phyloP scores from a whole-genome alignment of 352 stramenopile genomes.

The Saprolegnia diclina region DNA sequence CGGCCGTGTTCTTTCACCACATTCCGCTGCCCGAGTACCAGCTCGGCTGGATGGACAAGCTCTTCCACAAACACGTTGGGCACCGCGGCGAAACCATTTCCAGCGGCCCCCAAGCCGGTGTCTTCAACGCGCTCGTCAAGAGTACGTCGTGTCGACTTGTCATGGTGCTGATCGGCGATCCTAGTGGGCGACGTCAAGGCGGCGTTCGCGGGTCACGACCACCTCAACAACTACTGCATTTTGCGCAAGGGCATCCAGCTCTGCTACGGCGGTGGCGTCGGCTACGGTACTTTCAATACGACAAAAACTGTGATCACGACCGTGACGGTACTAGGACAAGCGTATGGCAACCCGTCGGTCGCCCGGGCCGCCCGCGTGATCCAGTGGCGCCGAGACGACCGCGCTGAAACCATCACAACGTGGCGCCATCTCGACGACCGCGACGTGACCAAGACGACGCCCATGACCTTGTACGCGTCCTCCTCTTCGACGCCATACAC shows the following conservation, averaged over 20 bases:
- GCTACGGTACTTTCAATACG: slow-evolving; percentile 33
- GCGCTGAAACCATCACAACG: background rate
- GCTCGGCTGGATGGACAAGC: slow-evolving; percentile 10
- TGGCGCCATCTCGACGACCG: background rate
- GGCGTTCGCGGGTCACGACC: slow-evolving; percentile 52
- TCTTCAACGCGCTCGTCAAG: slow-evolving; percentile 41
- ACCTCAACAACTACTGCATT: slow-evolving; percentile 56
- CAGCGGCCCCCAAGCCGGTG: slow-evolving; percentile 36
- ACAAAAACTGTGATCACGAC: background rate
- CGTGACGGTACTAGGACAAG: background rate
- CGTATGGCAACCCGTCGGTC: background rate
- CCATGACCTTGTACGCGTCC: no score
- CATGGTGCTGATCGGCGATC: background rate
- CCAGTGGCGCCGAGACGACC: background rate
- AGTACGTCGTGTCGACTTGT: background rate
- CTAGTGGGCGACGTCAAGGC: slow-evolving; percentile 53
- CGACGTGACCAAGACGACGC: no score
- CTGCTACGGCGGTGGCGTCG: slow-evolving; percentile 50
- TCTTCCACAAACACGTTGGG: slow-evolving; percentile 28
- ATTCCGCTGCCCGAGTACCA: slow-evolving; percentile 50
- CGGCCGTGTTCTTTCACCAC: slow-evolving; percentile 62
- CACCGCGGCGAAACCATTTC: slow-evolving; percentile 39
- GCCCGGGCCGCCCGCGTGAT: background rate
- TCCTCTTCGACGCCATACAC: no score
- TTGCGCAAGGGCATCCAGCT: slow-evolving; percentile 42